phyloP scores from a whole-genome alignment of 345 rosid species.

The Eucalyptus polybractea region DNA sequence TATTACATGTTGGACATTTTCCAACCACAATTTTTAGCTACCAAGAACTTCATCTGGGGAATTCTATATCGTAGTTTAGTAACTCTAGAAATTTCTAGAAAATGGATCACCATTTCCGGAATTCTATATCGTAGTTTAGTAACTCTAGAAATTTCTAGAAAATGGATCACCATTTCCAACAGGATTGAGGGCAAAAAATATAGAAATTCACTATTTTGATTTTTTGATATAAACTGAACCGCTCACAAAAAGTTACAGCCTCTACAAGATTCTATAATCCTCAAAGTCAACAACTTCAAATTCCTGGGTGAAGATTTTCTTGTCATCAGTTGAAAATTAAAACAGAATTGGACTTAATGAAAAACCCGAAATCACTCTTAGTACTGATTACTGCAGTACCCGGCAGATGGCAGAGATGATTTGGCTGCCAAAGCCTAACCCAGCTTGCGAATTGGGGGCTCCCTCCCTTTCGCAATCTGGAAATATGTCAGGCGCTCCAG shows the following conservation, averaged over 20 bases:
- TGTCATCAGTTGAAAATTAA: neutral
- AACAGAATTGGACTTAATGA: neutral
- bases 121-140: too few species aligned
- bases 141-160: too few species aligned
- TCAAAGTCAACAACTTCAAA: neutral
- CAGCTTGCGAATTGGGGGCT: neutral
- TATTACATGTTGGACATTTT: too few species aligned
- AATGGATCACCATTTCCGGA: too few species aligned
- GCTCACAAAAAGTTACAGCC: neutral
- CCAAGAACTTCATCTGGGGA: too few species aligned
- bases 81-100: too few species aligned
- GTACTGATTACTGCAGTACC: neutral
- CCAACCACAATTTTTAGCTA: too few species aligned
- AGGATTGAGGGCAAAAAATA: neutral
- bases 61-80: too few species aligned
- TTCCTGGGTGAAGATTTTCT: neutral
- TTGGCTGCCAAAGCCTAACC: neutral
- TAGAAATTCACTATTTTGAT: neutral
- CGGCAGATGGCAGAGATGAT: neutral
- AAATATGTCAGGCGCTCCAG: neutral
- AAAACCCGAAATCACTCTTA: neutral
- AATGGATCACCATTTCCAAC: too few species aligned
- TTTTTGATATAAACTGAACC: neutral
- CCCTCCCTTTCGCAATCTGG: neutral
- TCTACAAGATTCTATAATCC: neutral